Conservation (phyloP, 2,329 filamentous ascomycete genomes). For the Calonectria pseudoreteaudii region DNA sequence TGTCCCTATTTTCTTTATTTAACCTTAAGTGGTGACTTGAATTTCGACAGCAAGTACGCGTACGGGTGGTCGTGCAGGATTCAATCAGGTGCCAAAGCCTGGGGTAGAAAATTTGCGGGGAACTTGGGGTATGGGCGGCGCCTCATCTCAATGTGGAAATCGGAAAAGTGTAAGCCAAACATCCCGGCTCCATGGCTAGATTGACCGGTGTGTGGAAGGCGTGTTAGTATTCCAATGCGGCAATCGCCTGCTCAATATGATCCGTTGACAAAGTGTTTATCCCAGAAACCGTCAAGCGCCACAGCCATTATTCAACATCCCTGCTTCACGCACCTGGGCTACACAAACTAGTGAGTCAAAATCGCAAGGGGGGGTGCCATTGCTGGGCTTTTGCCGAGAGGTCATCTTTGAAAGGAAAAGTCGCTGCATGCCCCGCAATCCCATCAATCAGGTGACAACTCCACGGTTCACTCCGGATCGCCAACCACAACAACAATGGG, state of each 20-base stretch:
- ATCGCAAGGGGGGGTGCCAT: constrained; percentile 12
- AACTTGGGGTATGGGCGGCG: constrained; percentile 16
- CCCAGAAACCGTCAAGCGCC: not conserved
- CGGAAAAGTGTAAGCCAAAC: not conserved
- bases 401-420: constrained; percentile 8
- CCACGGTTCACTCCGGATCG: constrained; percentile 9
- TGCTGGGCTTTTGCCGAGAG: constrained; percentile 11
- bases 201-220: not conserved
- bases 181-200: not conserved
- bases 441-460: constrained; percentile 24
- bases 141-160: not conserved
- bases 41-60: not conserved
- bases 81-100: not conserved
- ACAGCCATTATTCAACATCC: constrained; percentile 13
- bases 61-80: not conserved
- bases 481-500: constrained; percentile 8
- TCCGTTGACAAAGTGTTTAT: not conserved
- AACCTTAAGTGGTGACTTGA: not conserved
- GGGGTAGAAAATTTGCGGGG: constrained; percentile 16
- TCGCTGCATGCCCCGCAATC: constrained; percentile 24
- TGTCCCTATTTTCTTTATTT: no score
- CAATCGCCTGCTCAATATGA: not conserved
- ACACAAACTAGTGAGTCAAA: constrained; percentile 17
- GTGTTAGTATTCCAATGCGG: not conserved
- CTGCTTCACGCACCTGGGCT: not conserved